Base-by-base conservation (phyloP, 2,329 filamentous ascomycete genomes). In the Arthrobotrys musiformis region DNA sequence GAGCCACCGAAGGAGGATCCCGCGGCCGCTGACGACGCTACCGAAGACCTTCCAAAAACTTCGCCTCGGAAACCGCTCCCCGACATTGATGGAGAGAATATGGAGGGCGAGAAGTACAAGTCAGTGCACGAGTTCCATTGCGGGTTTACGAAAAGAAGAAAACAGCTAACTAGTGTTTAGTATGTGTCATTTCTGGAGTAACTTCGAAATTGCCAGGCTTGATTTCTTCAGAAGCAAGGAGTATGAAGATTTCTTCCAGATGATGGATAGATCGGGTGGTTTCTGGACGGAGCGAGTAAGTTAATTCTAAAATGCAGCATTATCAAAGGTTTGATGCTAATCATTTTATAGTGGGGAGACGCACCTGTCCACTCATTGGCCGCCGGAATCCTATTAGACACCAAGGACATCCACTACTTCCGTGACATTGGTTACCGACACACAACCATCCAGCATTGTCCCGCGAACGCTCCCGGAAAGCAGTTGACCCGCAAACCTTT, bases 131-230 rank as follows among this genome's bases (percentile, higher is more conserved):
- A 8, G 40, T 15, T 42, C 15, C 3, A 15, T n/a, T 15, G 17
- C 19, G 22, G 11, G 28, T 42, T 17, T 19, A n/a, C 1, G 52
- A 58, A 48, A 19, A 30, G 17, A n/a, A 1, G 52, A 58, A 48
- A 19, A 30, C 15, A 1, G 35, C 73, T 77, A 67, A 77, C 60
- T 17, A 4, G 19, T 7, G 7, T 28, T 4, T 30, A 77, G 73
- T 86, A 99, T 99, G 95, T 99, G 95, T 84, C 95, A 99, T 86
- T 99, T 97, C 86, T 99, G 95, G 95, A 97, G 93, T 84, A 99
- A 99, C 84, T 99, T 99, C 81, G 95, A 99, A 84, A 99, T 99
- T 85, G 95, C 95, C 13, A 90, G 90, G 75, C 88, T 99, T 78
- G 91, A 93, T 85, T 99, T 93, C 90, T 98, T 98, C 88, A 90